Evolutionary conservation across 768 basidiomycete genomes (phyloP).

Genomic region (Pisolithus orientalis): DNA sequence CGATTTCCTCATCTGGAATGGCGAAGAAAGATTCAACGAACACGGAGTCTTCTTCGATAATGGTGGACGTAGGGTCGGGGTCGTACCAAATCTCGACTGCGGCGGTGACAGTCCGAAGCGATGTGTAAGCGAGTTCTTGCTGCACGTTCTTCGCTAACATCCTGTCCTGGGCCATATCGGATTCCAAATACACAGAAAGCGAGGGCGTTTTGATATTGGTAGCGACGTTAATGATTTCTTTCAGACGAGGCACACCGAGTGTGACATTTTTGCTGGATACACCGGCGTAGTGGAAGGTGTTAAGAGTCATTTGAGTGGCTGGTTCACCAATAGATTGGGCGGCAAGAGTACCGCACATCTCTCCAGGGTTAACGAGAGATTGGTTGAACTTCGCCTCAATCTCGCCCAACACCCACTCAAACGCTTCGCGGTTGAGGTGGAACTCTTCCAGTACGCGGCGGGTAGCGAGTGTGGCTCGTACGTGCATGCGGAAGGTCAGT

Average conservation of each 20-base stretch:
- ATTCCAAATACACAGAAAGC: constrained; percentile 82
- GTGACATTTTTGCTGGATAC: constrained; percentile 99
- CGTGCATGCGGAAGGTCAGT: constrained; percentile 87
- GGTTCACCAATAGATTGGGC: constrained; percentile 99
- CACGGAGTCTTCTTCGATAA: constrained; percentile 92
- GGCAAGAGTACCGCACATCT: constrained; percentile 98
- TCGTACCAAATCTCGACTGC: constrained; percentile 99
- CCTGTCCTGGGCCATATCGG: constrained; percentile 57
- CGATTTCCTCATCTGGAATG: constrained; percentile 95
- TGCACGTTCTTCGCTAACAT: constrained; percentile 80
- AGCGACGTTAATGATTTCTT: constrained; percentile 99
- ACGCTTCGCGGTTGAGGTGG: constrained; percentile 88
- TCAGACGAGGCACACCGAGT: constrained; percentile 96
- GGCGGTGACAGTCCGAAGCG: constrained; percentile 87
- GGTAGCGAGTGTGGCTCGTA: constrained; percentile 82
- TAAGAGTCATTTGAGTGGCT: constrained; percentile 98
- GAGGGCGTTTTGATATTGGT: constrained; percentile 98
- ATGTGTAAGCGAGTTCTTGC: constrained; percentile 91
- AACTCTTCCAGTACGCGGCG: constrained; percentile 83
- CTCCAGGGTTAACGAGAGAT: constrained; percentile 87
- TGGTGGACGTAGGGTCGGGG: constrained; percentile 83
- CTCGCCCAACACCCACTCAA: constrained; percentile 96
- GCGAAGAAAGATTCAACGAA: constrained; percentile 99
- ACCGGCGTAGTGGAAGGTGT: constrained; percentile 99
- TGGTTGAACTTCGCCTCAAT: constrained; percentile 95